phyloP scores from a whole-genome alignment of 2,329 filamentous ascomycete species.

The Neofusicoccum parvum region DNA sequence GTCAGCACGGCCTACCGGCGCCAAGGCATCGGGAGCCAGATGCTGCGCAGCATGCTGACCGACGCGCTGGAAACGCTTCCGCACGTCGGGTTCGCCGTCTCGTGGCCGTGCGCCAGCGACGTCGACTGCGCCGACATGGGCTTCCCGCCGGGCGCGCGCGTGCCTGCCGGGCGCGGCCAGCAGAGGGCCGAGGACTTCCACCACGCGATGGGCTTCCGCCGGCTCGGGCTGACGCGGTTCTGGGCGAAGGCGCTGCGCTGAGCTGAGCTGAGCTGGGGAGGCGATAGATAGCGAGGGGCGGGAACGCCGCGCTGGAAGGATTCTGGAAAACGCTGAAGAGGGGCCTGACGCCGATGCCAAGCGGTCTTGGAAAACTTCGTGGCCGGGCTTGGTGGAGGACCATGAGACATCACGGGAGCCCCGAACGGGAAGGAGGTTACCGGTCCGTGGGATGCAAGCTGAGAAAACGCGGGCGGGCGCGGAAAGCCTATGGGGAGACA shows the following conservation, averaged over 20 bases:
- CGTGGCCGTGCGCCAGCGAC: conserved; percentile 11
- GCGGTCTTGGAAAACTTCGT: neutral
- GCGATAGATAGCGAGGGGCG: neutral
- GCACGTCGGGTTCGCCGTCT: neutral
- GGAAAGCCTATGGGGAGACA: neutral
- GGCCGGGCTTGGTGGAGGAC: neutral
- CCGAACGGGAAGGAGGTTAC: neutral
- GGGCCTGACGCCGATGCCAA: neutral
- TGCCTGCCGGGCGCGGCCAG: neutral
- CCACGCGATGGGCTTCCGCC: neutral
- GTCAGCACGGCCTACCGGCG: neutral
- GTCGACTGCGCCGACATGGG: neutral
- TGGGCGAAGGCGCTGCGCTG: neutral
- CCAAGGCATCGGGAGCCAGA: neutral
- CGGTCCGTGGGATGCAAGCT: neutral
- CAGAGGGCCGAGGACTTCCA: conserved; percentile 1
- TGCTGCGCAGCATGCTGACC: neutral
- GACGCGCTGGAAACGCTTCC: neutral
- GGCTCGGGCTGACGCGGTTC: neutral
- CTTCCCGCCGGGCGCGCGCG: neutral
- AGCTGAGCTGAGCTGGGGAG: neutral
- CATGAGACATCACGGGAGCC: neutral
- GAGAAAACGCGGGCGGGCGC: neutral
- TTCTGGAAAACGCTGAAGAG: neutral
- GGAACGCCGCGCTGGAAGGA: neutral